Conservation (phyloP, 176 grass and related monocot species). For the Aegilops umbellulata region DNA sequence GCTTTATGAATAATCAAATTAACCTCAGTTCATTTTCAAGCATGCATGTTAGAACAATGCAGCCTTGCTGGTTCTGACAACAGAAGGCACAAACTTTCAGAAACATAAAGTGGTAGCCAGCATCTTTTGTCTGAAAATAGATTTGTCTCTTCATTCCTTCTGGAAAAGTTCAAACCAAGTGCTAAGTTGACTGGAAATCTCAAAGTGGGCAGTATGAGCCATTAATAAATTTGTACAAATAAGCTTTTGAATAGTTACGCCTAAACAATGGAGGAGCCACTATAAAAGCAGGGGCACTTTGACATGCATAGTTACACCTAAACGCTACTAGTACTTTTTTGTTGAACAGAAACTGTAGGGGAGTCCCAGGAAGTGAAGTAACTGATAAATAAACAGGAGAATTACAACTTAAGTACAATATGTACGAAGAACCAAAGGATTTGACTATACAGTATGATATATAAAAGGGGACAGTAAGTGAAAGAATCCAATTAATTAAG, state of each 20-base stretch:
- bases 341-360: neutral
- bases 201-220: neutral
- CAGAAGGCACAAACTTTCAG: neutral
- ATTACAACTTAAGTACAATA: neutral
- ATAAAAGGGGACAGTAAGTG: neutral
- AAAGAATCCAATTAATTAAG: neutral
- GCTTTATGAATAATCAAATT: neutral
- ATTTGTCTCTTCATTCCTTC: neutral
- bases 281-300: neutral
- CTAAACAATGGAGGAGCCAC: too few relatives aligned
- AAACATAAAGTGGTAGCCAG: neutral
- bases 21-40: neutral
- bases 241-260: neutral
- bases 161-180: neutral
- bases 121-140: neutral
- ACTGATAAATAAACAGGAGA: neutral
- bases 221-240: neutral
- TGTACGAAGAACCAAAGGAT: neutral
- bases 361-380: neutral
- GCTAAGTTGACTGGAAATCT: neutral
- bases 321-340: neutral
- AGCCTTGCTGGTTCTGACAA: constrained; percentile 17
- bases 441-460: neutral
- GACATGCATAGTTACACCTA: neutral
- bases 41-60: constrained; percentile 9